Base-by-base conservation (phyloP, 2,329 filamentous ascomycete genomes). In the Aspergillus brunneoviolaceus region DNA sequence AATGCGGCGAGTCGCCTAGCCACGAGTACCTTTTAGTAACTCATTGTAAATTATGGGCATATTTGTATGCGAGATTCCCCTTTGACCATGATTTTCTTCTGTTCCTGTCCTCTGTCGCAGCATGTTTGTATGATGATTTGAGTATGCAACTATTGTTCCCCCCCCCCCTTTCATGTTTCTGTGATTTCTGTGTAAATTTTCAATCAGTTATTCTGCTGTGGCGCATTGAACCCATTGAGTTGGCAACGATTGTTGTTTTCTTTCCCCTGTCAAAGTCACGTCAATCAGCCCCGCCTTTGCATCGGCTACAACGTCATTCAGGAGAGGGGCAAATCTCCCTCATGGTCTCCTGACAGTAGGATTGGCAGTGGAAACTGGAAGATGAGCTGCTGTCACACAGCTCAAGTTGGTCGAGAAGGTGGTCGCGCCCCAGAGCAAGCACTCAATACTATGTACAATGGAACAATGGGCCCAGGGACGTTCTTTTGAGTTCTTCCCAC, bases 1-100 rank as follows among this genome's bases (percentile, higher is more conserved):
- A 99, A 98, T 79, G 95, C 95, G 56, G 95, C 95, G 39, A 96
- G 91, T 78, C 86, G 95, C 72, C 81, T 99, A 79, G 95, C 94
- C 51, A 91, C 92, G 67, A 97, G 93, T 81, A 97, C 94, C 19
- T 97, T 97, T 76, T 98, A 80, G 66, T 55, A 51, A 63, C 57
- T 59, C 62, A 29, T 58, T 75, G 70, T 74, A 74, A 63, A 74
- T 72, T 69, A 74, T 69, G 66, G 67, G 66, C 68, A 65, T 65
- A 63, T 71, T 68, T 68, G 62, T 63, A 61, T 68, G 66, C 66
- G 69, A 64, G 67, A 73, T 74, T 74, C 70, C 72, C 71, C 70
- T 61, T 58, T 60, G 60, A 64, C 48, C 39, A 52, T 45, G 48
- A 25, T 66, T 63, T 66, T 63, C 27, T 66, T 47, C 61, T 64